Base-by-base conservation (phyloP, 2,329 filamentous ascomycete genomes). In the Ophiostoma himal-ulmi region DNA sequence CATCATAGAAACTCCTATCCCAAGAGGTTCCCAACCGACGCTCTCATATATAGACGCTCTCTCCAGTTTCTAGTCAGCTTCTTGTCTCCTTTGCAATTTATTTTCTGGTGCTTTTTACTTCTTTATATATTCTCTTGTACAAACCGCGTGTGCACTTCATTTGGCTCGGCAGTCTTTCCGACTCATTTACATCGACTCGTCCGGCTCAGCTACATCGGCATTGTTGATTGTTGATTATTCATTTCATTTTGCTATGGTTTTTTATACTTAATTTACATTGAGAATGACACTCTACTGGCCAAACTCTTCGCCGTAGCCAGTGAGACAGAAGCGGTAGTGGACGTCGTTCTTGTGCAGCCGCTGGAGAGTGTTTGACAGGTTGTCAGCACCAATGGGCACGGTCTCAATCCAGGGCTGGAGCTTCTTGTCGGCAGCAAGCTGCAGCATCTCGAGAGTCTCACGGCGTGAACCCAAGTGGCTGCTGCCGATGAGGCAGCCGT, bases 321-420 rank as follows among this genome's bases (percentile, higher is more conserved):
- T 88, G 81, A 94, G 83, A 73, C 90, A 92, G 78, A 92, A 92
- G 74, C 92, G 85, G 79, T 93, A 95, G 73, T 84, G 84, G 26
- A 94, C 88, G 75, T 90, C 89, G 75, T 88, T 89, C 76, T 88
- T 89, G 75, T 88, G 83, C 75, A 95, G 85, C 75, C 88, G 86
- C 76, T 86, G 82, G 76, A 94, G 86, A 3, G 89, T 88, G 81
- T 88, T 82, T 77, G 88, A 86, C 78, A 92, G 86, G 39, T 89
- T 91, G 75, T 89, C 85, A 74, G 87, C 89, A 73, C 85, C 88
- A 77, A 97, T 91, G 68, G 90, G 86, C 66, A 96, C 86, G 76
- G 89, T 82, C 81, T 92, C 86, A 52, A 93, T 84, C 89, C 89
- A 92, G 11, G 88, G 86, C 79, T 87, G 84, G 75, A 93, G 82